Percentiles rank a stretch among this genome's conserved stretches.
Conservation (phyloP, 441 rosid genomes). For the Brassica hybrid region DNA sequence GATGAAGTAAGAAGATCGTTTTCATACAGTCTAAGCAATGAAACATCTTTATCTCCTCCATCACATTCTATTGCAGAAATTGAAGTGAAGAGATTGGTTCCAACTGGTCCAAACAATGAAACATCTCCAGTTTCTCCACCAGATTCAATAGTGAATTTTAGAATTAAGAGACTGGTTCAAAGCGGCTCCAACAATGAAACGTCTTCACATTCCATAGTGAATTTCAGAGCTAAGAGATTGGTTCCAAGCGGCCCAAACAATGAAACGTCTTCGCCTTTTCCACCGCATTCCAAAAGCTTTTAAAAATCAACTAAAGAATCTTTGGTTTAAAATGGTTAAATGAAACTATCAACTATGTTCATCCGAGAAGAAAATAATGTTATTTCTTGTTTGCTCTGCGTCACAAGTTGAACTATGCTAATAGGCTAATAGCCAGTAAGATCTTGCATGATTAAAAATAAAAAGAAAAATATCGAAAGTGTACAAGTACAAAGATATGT, state of each 20-base stretch:
- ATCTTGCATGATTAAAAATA: neutral
- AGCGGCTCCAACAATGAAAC: neutral
- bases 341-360: no score
- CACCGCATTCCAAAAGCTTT: neutral
- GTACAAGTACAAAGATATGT: neutral
- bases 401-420: neutral
- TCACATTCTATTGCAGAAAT: neutral
- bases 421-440: no score
- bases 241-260: no score
- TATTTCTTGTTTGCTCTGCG: no score
- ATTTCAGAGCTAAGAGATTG: no score
- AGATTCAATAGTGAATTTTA: no score
- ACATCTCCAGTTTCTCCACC: neutral
- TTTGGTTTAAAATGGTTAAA: slow-evolving; percentile 11
- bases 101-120: neutral
- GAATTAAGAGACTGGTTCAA: neutral
- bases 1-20: neutral
- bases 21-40: neutral
- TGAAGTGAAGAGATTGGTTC: neutral
- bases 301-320: no score
- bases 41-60: neutral
- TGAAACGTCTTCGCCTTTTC: neutral
- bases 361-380: no score
- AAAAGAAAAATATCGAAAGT: neutral
- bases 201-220: no score